These are phyloP conservation scores for Linnemannia hyalina DNA, from an alignment of 192 early-diverging fungal species.

Conservation along the genomic window DNA sequence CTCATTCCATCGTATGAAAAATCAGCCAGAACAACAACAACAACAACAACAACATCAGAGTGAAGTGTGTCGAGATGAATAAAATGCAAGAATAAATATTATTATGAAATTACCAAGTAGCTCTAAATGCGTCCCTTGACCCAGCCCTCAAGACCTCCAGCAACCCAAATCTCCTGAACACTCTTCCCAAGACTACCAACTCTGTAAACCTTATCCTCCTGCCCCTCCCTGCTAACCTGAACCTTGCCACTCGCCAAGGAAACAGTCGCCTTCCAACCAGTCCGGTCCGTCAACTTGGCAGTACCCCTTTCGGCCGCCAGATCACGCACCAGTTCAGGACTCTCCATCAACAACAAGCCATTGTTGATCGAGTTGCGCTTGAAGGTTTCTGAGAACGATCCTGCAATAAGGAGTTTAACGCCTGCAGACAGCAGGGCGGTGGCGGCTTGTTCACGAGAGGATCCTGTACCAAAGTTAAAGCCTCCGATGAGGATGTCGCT, in stretches of 20 bases:
- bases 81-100: background rate
- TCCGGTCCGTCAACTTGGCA: conserved; percentile 75
- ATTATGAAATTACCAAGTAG: background rate
- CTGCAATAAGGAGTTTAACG: conserved; percentile 88
- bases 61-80: background rate
- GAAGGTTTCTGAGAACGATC: conserved; percentile 97
- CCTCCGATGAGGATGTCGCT: conserved; percentile 92
- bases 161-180: conserved; percentile 97
- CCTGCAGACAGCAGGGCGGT: conserved; percentile 92
- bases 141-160: conserved; percentile 96
- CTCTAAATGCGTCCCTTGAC: conserved; percentile 73
- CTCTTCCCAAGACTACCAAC: conserved; percentile 83
- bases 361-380: conserved; percentile 99
- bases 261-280: conserved; percentile 79
- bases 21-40: background rate
- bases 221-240: conserved; percentile 52
- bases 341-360: conserved; percentile 92
- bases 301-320: conserved; percentile 68
- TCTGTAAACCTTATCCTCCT: conserved; percentile 59
- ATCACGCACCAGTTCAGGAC: conserved; percentile 83
- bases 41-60: background rate
- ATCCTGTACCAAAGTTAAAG: conserved; percentile 98
- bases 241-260: conserved; percentile 81
- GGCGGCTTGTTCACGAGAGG: conserved; percentile 97
- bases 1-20: background rate